A percentile compares a stretch with the other conserved stretches of the same genome.
Conservation (phyloP, 2,329 filamentous ascomycete genomes). For the Helicocarpus griseus region DNA sequence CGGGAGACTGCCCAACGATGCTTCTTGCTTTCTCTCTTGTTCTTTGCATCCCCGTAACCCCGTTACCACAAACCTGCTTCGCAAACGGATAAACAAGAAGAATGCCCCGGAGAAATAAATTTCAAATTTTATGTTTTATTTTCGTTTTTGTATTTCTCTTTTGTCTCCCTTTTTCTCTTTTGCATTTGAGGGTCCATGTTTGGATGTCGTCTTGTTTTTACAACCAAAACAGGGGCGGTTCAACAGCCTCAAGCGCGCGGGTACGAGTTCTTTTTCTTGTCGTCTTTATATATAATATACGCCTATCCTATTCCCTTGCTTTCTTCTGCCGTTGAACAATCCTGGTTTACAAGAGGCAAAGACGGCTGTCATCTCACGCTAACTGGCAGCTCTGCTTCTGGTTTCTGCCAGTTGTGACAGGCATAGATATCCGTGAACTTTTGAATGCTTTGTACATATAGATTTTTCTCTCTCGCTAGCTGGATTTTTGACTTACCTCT, state of each 20-base stretch:
- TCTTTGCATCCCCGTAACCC: slow-evolving; percentile 20
- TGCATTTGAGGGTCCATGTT: slow-evolving; percentile 53
- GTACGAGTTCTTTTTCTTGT: not conserved
- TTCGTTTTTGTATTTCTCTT: slow-evolving; percentile 3
- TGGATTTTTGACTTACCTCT: not conserved
- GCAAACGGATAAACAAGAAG: slow-evolving; percentile 4
- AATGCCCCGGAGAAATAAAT: not conserved
- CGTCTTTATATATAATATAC: not conserved
- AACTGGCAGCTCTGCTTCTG: too few relatives aligned
- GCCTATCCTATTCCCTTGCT: not conserved
- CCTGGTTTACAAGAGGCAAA: too few relatives aligned
- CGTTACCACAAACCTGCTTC: too few relatives aligned
- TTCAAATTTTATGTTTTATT: slow-evolving; percentile 3
- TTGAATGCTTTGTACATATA: too few relatives aligned
- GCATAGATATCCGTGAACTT: too few relatives aligned
- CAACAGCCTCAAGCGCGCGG: slow-evolving; percentile 47
- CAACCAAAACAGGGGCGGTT: slow-evolving; percentile 73
- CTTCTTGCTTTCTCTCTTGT: slow-evolving; percentile 1
- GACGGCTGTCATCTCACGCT: too few relatives aligned
- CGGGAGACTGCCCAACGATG: not conserved
- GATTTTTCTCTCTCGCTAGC: not conserved
- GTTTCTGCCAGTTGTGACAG: too few relatives aligned
- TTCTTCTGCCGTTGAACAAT: not conserved
- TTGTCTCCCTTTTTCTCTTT: slow-evolving; percentile 21
- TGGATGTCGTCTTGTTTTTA: slow-evolving; percentile 71